Evolutionary conservation across 2,329 filamentous ascomycete species (phyloP), one percentile per base, ranked within the genome.

Genomic region (Harringtonia lauricola): DNA sequence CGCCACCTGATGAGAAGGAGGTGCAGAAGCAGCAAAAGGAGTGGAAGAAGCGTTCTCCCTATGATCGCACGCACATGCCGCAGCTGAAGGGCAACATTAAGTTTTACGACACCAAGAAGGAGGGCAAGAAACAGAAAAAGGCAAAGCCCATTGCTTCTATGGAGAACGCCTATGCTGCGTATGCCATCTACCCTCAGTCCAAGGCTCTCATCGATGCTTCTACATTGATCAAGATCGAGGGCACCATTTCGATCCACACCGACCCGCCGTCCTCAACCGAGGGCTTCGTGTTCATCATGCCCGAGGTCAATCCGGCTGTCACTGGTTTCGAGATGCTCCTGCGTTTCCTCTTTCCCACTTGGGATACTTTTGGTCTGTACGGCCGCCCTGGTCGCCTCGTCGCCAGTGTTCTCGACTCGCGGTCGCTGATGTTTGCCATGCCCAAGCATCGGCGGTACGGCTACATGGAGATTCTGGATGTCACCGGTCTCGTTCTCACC

Each of bases 381-480:
- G 92, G 92, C 24, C 83, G 92, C 19, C 92, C 92, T 0, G 84
- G 78, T 24, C 81, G 86, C 48, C 71, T 98, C 36, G 81, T 95
- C 29, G 87, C 92, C 3, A 94, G 94, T 57, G 82, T 85, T 0
- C 74, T 89, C 36, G 89, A 96, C 61, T 71, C 85, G 4, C 79
- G 87, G 37, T 94, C 92, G 45, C 71, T 98, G 51, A 98, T 98
- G 92, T 98, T 96, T 61, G 92, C 89, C 7, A 94, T 98, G 81
- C 90, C 92, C 0, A 86, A 85, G 54, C 80, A 92, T 53, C 79
- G 81, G 42, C 76, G 85, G 51, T 94, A 94, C 55, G 89, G 90
- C 1, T 96, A 96, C 56, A 66, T 98, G 22, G 92, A 96, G 56
- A 79, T 88, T 30, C 64, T 89, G 44, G 92, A 98, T 57, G 86